Evolutionary conservation across 306 rosid species (phyloP), one percentile per base, ranked within the genome.

Genomic region (Corylus avellana): DNA sequence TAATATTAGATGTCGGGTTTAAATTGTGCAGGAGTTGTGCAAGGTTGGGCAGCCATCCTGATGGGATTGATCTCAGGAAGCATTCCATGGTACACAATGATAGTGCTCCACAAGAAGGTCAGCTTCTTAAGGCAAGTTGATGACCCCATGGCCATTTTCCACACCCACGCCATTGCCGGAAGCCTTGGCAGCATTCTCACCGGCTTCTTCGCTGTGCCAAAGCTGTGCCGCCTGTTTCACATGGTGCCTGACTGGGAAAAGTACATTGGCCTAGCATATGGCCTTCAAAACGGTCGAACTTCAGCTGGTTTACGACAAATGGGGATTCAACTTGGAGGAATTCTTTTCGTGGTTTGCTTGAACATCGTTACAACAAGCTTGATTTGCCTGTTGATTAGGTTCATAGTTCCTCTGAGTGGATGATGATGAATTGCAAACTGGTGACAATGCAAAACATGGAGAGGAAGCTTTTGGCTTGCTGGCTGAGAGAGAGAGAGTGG

Each of bases 21-120:
- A 2, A 32, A 32, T 32, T 32, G 35, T 32, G 39, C 56, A 88
- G 90, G 92, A 51, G 82, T 89, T 7, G 89, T 87, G 73, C 89
- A 85, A 22, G 87, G 92, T 0, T 89, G 90, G 92, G 90, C 90
- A 18, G 86, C 90, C n/a, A 85, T 89, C 8, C 14, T 86, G 32
- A 86, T 89, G 87, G 92, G 92, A 0, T 3, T 89, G 25, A 29
- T 81, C 2, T 85, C 89, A 1, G 90, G 90, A 71, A 80, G 86
- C 56, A 9, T 89, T 44, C 90, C 90, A 0, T 86, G 88, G 90
- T 89, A 82, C 87, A 89, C 90, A 37, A 82, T 85, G 90, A 86
- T 74, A 83, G 13, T 85, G 18, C 89, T 86, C 62, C 90, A 86
- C 22, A 32, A 83, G 32, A 85, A 85, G 73, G 25, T 85, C n/a